Conservation (phyloP, 495 filamentous ascomycete species). For the Schizothecium vesticola region DNA sequence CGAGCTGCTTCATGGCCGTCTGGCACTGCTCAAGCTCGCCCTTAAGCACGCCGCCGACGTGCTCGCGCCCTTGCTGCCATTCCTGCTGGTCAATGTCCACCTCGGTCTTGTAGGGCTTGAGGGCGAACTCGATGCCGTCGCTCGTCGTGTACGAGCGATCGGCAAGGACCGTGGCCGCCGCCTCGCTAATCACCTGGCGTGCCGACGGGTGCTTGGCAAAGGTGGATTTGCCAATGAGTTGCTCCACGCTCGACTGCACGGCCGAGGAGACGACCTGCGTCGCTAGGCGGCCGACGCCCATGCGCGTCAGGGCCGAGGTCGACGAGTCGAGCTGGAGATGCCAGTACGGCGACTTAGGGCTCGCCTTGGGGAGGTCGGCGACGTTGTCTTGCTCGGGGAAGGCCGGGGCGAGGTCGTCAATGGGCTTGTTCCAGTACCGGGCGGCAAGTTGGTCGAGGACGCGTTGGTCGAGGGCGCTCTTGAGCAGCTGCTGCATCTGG, state of each 20-base stretch:
- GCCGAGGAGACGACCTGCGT: conserved; percentile 84
- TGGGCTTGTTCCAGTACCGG: conserved; percentile 96
- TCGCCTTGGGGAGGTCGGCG: conserved; percentile 71
- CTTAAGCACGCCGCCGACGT: conserved; percentile 69
- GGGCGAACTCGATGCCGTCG: conserved; percentile 98
- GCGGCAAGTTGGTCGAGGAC: conserved; percentile 94
- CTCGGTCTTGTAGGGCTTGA: conserved; percentile 97
- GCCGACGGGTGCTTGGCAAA: conserved; percentile 90
- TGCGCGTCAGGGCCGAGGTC: conserved; percentile 80
- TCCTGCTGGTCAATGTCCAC: conserved; percentile 89
- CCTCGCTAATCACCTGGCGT: conserved; percentile 82
- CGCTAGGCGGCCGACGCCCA: conserved; percentile 87
- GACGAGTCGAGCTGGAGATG: conserved; percentile 91
- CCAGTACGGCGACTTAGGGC: conserved; percentile 83
- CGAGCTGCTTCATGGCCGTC: conserved; percentile 65
- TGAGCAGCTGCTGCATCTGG: conserved; percentile 83
- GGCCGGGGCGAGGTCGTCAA: conserved; percentile 62
- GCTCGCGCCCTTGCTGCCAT: conserved; percentile 79
- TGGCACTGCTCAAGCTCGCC: conserved; percentile 81
- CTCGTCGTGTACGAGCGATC: conserved; percentile 94
- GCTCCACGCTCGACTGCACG: conserved; percentile 80
- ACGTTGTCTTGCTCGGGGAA: conserved; percentile 66
- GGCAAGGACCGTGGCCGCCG: conserved; percentile 79
- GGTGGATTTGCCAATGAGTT: conserved; percentile 67
- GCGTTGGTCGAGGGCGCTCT: conserved; percentile 87